These are phyloP conservation scores for Zoysia matrella DNA, from an alignment of 202 grass and related monocot genomes.

Conservation along the genomic window DNA sequence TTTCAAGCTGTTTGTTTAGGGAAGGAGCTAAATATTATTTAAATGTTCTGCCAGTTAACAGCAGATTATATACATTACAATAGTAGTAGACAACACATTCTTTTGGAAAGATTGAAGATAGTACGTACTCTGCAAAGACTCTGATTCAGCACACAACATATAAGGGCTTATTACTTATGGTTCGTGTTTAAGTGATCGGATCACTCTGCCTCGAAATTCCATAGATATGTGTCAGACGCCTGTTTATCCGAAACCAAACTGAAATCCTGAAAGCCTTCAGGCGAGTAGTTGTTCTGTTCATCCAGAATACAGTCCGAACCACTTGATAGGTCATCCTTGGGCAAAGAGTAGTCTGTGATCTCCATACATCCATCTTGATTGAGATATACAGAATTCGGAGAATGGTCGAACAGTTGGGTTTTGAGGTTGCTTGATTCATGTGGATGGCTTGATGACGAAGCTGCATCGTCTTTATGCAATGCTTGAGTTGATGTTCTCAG, in stretches of 20 bases:
- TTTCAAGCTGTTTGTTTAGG: not conserved
- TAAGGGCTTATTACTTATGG: not conserved
- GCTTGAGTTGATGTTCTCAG: conserved; percentile 6
- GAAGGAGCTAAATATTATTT: not conserved
- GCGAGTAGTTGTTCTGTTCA: conserved; percentile 35
- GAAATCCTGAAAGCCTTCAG: conserved; percentile 17
- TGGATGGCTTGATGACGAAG: conserved; percentile 12
- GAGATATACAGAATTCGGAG: too few species aligned
- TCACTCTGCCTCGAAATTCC: not conserved
- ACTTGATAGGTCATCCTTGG: conserved; percentile 35
- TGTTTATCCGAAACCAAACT: conserved; percentile 41
- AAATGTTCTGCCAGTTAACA: not conserved
- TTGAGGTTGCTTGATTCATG: conserved; percentile 7
- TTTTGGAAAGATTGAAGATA: not conserved
- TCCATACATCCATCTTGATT: too few species aligned
- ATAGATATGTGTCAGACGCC: conserved; percentile 13
- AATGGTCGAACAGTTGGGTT: not conserved
- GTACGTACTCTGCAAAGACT: not conserved
- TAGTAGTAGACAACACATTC: conserved; percentile 6
- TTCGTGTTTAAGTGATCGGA: not conserved
- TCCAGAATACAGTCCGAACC: conserved; percentile 35
- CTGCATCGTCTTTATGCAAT: not conserved
- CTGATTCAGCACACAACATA: conserved; percentile 10
- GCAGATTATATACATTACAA: not conserved
- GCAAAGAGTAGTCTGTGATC: too few species aligned